Percentiles rank a stretch among this genome's conserved stretches.
Conservation (phyloP, 2,329 filamentous ascomycete species). For the Cladophialophora yegresii region DNA sequence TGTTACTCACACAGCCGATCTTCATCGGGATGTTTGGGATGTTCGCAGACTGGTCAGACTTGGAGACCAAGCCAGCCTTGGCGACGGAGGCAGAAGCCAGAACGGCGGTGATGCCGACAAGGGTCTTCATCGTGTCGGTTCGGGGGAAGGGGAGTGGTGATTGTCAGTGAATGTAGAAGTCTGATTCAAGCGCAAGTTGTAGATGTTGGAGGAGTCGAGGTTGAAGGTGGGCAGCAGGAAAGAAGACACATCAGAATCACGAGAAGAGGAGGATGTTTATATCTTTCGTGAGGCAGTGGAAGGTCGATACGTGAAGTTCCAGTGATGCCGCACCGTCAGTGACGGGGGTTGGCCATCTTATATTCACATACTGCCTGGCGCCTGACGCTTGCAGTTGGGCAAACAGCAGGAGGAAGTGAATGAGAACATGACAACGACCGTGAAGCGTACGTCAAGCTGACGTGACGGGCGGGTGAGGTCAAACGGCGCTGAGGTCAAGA, state of each 20-base stretch:
- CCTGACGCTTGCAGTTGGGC: no score
- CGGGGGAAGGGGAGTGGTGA: background rate
- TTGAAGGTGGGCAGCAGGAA: background rate
- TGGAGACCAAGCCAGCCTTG: background rate
- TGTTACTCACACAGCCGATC: constrained; percentile 13
- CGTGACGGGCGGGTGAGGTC: background rate
- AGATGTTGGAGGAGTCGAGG: background rate
- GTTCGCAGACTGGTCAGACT: constrained; percentile 1
- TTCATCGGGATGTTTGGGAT: background rate
- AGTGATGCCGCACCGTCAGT: background rate
- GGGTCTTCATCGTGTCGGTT: constrained; percentile 2
- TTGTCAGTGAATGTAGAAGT: background rate
- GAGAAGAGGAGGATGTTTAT: constrained; percentile 3
- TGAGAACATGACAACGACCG: background rate
- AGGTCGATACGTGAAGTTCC: background rate
- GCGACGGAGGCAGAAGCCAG: constrained; percentile 5
- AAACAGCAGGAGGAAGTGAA: background rate
- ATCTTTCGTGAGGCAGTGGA: background rate
- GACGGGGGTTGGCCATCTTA: background rate
- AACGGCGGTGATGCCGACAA: background rate
- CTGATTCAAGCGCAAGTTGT: background rate
- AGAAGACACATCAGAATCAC: background rate
- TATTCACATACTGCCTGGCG: background rate
- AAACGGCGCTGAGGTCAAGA: background rate
- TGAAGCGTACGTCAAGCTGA: background rate